Evolutionary conservation across 352 stramenopile genomes (phyloP).

Genomic region (Pythium oligandrum): DNA sequence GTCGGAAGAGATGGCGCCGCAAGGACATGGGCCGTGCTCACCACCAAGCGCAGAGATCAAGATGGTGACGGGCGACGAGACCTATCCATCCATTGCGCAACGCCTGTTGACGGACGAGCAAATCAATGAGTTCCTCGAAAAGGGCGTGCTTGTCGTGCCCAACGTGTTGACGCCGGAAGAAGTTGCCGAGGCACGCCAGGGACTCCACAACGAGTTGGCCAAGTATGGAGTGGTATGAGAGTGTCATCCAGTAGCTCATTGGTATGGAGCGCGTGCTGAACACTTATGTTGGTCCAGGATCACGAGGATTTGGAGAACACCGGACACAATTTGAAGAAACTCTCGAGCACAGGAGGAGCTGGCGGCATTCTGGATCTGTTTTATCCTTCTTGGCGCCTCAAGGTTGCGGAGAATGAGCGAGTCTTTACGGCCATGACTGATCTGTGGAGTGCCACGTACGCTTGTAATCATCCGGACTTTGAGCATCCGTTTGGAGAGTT

Average conservation of each 20-base stretch:
- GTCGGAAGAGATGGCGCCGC: no score
- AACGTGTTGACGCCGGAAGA: constrained; percentile 61
- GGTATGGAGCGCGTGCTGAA: not conserved
- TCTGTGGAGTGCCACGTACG: constrained; percentile 79
- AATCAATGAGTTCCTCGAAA: constrained; percentile 52
- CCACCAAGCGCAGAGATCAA: no score
- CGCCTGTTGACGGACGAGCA: constrained; percentile 46
- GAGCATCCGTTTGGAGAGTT: constrained; percentile 70
- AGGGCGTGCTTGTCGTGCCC: constrained; percentile 71
- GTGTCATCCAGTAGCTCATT: no score
- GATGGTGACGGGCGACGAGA: no score
- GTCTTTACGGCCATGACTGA: constrained; percentile 83
- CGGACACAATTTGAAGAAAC: constrained; percentile 59
- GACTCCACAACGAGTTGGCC: constrained; percentile 58
- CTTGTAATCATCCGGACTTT: constrained; percentile 46
- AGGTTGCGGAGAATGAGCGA: constrained; percentile 57
- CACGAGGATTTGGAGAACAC: constrained; percentile 60
- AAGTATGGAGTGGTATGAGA: constrained; percentile 66
- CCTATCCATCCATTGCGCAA: constrained; percentile 4
- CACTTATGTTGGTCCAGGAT: constrained; percentile 24
- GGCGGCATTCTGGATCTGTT: constrained; percentile 88
- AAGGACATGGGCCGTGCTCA: no score
- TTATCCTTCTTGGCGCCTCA: constrained; percentile 84
- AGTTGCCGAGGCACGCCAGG: constrained; percentile 41
- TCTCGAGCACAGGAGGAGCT: constrained; percentile 85